A percentile compares a stretch with the other conserved stretches of the same genome.
These are phyloP conservation scores for Phytophthora quininea DNA, from an alignment of 352 stramenopile genomes.

Conservation along the genomic window DNA sequence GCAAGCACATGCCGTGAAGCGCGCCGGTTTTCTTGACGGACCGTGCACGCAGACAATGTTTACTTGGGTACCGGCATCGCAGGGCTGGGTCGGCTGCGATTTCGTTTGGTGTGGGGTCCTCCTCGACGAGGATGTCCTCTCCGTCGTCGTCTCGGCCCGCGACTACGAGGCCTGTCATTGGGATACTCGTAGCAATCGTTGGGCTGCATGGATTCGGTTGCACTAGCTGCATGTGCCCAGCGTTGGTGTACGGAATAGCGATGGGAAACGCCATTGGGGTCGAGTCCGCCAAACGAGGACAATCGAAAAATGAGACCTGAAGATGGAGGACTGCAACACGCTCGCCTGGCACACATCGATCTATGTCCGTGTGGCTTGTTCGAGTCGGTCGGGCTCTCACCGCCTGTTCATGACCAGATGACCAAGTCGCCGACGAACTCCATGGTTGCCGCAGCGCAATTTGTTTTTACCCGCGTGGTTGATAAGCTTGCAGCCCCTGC, in stretches of 20 bases:
- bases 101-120: slow-evolving; percentile 41
- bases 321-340: not conserved
- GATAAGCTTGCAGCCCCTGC: too few species aligned
- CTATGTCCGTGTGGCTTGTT: not conserved
- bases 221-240: not conserved
- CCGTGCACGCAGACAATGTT: slow-evolving; percentile 53
- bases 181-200: not conserved
- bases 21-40: slow-evolving; percentile 65
- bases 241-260: not conserved
- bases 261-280: not conserved
- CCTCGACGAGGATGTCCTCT: slow-evolving; percentile 41
- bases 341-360: not conserved
- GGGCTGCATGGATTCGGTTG: not conserved
- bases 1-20: slow-evolving; percentile 63
- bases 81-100: slow-evolving; percentile 39
- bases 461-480: too few species aligned
- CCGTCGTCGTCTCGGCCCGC: slow-evolving; percentile 33
- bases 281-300: not conserved
- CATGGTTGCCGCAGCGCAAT: not conserved
- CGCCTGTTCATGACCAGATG: not conserved
- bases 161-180: not conserved
- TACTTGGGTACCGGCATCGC: slow-evolving; percentile 59
- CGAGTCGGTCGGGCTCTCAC: not conserved
- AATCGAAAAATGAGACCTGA: not conserved
- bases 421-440: not conserved